Evolutionary conservation across 1,284 basidiomycete species (phyloP).

Genomic region (Tilletia horrida): DNA sequence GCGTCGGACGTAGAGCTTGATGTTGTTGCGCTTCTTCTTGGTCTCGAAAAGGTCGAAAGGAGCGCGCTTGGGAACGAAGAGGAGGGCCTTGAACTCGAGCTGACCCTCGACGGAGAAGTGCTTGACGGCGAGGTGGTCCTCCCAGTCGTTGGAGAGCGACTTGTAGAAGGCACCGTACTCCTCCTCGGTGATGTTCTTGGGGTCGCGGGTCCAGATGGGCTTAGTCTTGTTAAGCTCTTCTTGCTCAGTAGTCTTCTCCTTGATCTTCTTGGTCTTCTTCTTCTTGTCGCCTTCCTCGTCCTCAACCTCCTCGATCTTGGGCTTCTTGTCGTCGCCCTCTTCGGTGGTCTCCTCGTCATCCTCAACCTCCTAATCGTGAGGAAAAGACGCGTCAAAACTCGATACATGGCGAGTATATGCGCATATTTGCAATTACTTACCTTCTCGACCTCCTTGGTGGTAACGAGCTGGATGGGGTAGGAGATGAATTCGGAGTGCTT

Average conservation of each 20-base stretch:
- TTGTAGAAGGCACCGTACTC: slow-evolving; percentile 99
- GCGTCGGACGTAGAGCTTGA: slow-evolving; percentile 99
- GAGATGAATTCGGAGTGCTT: slow-evolving; percentile 99
- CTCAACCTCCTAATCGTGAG: slow-evolving; percentile 79
- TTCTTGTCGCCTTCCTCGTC: slow-evolving; percentile 69
- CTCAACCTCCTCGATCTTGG: slow-evolving; percentile 75
- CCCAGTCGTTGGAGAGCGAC: slow-evolving; percentile 99
- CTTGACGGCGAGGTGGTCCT: slow-evolving; percentile 95
- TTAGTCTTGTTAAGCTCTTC: slow-evolving; percentile 99
- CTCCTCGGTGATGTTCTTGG: slow-evolving; percentile 83
- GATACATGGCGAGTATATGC: not conserved
- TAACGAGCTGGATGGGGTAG: slow-evolving; percentile 97
- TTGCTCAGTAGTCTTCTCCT: slow-evolving; percentile 63
- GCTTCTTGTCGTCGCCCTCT: slow-evolving; percentile 68
- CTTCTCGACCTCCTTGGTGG: slow-evolving; percentile 95
- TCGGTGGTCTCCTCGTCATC: slow-evolving; percentile 63
- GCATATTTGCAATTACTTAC: slow-evolving; percentile 21
- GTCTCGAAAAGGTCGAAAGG: slow-evolving; percentile 98
- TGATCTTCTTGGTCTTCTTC: slow-evolving; percentile 88
- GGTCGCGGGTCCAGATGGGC: slow-evolving; percentile 98
- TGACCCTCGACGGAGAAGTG: slow-evolving; percentile 99
- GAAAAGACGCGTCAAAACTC: not conserved
- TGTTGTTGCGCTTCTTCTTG: slow-evolving; percentile 99
- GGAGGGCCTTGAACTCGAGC: slow-evolving; percentile 98
- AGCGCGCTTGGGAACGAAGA: slow-evolving; percentile 77